phyloP scores from a whole-genome alignment of 1,284 basidiomycete genomes.

The Trametes versicolor region DNA sequence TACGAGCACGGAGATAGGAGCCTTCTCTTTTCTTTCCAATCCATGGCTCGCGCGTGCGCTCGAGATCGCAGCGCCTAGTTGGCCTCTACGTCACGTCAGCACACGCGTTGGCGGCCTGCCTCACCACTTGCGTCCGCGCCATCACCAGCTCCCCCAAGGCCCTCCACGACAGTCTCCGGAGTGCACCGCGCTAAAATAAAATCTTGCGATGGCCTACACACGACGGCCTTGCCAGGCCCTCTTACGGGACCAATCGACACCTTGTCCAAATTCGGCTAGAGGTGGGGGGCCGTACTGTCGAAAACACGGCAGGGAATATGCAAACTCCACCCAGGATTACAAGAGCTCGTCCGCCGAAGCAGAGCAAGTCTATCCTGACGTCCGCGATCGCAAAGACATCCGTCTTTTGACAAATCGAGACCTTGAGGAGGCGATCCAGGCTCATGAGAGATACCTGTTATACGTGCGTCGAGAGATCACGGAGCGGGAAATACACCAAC shows the following conservation, averaged over 20 bases:
- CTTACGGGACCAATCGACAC: neutral
- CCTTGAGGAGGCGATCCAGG: too few relatives aligned
- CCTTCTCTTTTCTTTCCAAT: neutral
- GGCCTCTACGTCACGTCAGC: neutral
- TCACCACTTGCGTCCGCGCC: slow-evolving; percentile 1
- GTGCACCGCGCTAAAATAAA: neutral
- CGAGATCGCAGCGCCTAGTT: neutral
- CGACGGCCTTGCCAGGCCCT: neutral
- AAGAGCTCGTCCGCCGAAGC: neutral
- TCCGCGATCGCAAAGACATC: neutral
- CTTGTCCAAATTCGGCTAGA: neutral
- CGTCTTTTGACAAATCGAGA: neutral
- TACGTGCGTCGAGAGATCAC: too few relatives aligned
- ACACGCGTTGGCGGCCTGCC: too few relatives aligned
- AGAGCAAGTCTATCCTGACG: neutral
- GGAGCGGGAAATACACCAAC: neutral
- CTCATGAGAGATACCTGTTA: too few relatives aligned
- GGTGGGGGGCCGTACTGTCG: neutral
- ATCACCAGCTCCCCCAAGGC: slow-evolving; percentile 4
- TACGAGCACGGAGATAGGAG: neutral
- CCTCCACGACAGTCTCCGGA: neutral
- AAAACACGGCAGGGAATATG: neutral
- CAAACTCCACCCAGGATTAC: neutral
- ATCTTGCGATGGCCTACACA: slow-evolving; percentile 6
- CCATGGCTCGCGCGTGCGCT: neutral